Conservation (phyloP, 345 rosid genomes). For the Eutrema yunnanense region DNA sequence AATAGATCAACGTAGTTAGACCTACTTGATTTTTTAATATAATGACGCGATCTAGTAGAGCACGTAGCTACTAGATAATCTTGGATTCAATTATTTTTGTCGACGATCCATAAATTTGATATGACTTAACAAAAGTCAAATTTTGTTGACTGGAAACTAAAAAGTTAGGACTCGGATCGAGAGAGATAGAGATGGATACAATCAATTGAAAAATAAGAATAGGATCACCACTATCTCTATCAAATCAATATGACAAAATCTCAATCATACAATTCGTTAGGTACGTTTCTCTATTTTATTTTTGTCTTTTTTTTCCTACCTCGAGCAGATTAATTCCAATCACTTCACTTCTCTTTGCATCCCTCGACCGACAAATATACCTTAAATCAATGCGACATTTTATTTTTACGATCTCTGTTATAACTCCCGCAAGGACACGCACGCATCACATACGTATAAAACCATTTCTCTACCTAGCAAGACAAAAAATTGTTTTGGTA, state of each 20-base stretch:
- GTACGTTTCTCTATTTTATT: constrained; percentile 5
- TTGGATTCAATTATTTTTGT: neutral
- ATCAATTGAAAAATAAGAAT: constrained; percentile 1
- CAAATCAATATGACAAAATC: constrained; percentile 17
- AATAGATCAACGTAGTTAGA: neutral
- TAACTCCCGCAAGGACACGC: constrained; percentile 2
- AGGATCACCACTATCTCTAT: constrained; percentile 26
- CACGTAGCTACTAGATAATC: neutral
- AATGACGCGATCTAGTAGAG: constrained; percentile 7
- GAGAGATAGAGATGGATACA: constrained; percentile 15
- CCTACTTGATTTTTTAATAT: neutral
- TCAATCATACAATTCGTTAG: constrained; percentile 25
- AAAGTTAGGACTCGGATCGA: constrained; percentile 12
- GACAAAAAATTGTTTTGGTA: neutral
- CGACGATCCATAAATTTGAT: constrained; percentile 19
- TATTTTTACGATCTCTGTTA: constrained; percentile 20
- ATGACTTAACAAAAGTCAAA: constrained; percentile 20
- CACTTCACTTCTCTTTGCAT: constrained; percentile 8
- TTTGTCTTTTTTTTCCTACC: neutral
- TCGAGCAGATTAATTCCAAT: constrained; percentile 4
- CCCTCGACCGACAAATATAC: constrained; percentile 22
- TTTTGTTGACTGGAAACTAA: constrained; percentile 20
- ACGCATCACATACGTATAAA: neutral
- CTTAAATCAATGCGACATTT: constrained; percentile 10
- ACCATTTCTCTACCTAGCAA: neutral